Percentiles rank a stretch among this genome's conserved stretches.
Evolutionary conservation across 176 grass and related monocot species (phyloP).

Genomic region (Carex littledalei): DNA sequence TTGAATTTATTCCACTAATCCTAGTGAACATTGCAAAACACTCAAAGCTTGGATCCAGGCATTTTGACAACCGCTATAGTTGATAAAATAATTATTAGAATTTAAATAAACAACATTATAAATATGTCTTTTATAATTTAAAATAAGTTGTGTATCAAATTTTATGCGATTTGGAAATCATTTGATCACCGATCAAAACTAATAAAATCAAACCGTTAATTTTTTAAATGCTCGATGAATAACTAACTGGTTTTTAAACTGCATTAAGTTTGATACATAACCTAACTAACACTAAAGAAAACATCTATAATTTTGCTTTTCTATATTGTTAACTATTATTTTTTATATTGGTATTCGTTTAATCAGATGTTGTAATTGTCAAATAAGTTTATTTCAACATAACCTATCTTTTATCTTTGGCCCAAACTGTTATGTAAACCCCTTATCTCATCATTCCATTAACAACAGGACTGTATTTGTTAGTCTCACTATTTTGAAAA

Average conservation of each 20-base stretch:
- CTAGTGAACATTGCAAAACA: background rate
- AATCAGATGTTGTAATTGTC: background rate
- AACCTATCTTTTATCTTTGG: background rate
- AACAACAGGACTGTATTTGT: too few species aligned
- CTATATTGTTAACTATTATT: too few species aligned
- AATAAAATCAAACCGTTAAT: background rate
- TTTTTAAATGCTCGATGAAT: background rate
- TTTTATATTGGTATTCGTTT: background rate
- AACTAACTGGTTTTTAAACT: background rate
- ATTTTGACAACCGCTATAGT: background rate
- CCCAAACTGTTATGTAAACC: background rate
- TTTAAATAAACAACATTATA: background rate
- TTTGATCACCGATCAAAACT: background rate
- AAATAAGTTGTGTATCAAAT: background rate
- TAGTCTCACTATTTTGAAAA: too few species aligned
- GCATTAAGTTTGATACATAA: background rate
- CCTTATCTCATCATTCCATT: too few species aligned
- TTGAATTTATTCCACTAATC: conserved; percentile 4
- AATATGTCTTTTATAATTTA: background rate
- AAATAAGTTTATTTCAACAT: background rate
- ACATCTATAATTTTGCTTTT: background rate
- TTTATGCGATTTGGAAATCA: background rate
- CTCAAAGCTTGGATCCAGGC: background rate
- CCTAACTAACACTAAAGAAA: background rate
- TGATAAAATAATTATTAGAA: background rate